A percentile compares a stretch with the other conserved stretches of the same genome.
Conservation (phyloP, 768 basidiomycete species). For the Lactarius evosmus region DNA sequence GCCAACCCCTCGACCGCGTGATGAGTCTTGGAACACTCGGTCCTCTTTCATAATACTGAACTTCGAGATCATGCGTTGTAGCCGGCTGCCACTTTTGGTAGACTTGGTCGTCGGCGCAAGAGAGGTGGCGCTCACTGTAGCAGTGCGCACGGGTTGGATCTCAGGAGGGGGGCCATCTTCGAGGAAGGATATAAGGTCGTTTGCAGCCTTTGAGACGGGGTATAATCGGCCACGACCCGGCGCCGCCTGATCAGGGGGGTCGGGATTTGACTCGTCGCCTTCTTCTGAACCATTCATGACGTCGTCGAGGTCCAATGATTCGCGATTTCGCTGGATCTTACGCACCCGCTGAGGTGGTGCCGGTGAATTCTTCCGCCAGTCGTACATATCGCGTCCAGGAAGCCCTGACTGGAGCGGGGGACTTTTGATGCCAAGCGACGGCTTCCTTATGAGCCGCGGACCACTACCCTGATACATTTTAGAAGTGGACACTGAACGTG, state of each 20-base stretch:
- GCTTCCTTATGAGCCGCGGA: slow-evolving; percentile 10
- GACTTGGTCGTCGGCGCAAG: slow-evolving; percentile 29
- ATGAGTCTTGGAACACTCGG: slow-evolving; percentile 34
- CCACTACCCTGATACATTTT: slow-evolving; percentile 19
- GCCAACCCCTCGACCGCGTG: slow-evolving; percentile 34
- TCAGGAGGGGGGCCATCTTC: slow-evolving; percentile 54
- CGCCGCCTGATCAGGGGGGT: slow-evolving; percentile 12
- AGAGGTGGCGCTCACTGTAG: slow-evolving; percentile 20
- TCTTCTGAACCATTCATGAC: slow-evolving; percentile 68
- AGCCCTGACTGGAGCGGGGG: slow-evolving; percentile 11
- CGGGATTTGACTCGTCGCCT: slow-evolving; percentile 40
- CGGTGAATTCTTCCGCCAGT: slow-evolving; percentile 11
- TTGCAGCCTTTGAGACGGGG: slow-evolving; percentile 44
- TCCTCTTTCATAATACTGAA: slow-evolving; percentile 44
- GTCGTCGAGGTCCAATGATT: slow-evolving; percentile 73
- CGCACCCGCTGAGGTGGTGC: slow-evolving; percentile 49
- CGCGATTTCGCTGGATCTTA: slow-evolving; percentile 52
- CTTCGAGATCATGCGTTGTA: slow-evolving; percentile 83
- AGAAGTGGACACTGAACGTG: slow-evolving; percentile 31
- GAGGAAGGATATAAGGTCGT: slow-evolving; percentile 55
- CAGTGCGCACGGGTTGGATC: slow-evolving; percentile 25
- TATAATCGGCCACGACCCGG: slow-evolving; percentile 19
- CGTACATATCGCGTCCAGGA: slow-evolving; percentile 12
- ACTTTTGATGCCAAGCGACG: slow-evolving; percentile 13
- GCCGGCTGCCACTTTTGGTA: slow-evolving; percentile 48